Percentiles rank a stretch among this genome's conserved stretches.
Evolutionary conservation across 2,329 filamentous ascomycete genomes (phyloP).

Genomic region (Epichloe amarillans): DNA sequence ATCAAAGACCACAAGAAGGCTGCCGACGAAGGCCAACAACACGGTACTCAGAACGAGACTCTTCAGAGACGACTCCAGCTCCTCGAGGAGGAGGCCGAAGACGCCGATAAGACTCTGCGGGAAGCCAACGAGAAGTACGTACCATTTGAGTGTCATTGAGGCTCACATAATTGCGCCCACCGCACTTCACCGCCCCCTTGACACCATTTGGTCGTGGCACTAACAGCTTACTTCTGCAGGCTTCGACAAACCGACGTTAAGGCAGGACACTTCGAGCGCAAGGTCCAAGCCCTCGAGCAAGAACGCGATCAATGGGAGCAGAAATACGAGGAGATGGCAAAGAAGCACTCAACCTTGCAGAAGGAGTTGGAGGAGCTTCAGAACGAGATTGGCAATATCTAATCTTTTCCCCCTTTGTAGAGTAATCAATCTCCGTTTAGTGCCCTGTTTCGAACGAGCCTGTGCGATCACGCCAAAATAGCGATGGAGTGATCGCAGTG

Average conservation of each 20-base stretch:
- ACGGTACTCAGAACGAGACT: conserved; percentile 78
- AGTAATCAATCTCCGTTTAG: conserved; percentile 9
- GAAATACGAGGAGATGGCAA: conserved; percentile 96
- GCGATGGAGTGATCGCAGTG: neutral
- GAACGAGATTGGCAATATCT: conserved; percentile 86
- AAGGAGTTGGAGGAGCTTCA: conserved; percentile 89
- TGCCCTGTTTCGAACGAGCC: neutral
- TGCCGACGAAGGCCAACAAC: conserved; percentile 72
- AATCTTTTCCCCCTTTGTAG: conserved; percentile 23
- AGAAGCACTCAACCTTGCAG: conserved; percentile 73
- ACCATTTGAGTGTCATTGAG: conserved; percentile 1
- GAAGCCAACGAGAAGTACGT: conserved; percentile 98
- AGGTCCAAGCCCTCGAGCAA: conserved; percentile 90
- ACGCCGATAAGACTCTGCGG: conserved; percentile 88
- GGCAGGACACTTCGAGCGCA: conserved; percentile 97
- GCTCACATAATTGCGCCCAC: neutral
- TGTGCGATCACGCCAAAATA: neutral
- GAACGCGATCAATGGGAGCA: conserved; percentile 88
- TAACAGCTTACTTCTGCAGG: conserved; percentile 34
- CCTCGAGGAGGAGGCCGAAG: conserved; percentile 94
- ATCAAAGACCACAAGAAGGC: conserved; percentile 81
- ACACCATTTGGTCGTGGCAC: neutral
- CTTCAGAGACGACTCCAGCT: conserved; percentile 87
- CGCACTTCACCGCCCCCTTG: neutral
- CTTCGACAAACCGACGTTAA: conserved; percentile 98